Evolutionary conservation across 176 grass and related monocot genomes (phyloP).

Genomic region (Bromus sterilis): DNA sequence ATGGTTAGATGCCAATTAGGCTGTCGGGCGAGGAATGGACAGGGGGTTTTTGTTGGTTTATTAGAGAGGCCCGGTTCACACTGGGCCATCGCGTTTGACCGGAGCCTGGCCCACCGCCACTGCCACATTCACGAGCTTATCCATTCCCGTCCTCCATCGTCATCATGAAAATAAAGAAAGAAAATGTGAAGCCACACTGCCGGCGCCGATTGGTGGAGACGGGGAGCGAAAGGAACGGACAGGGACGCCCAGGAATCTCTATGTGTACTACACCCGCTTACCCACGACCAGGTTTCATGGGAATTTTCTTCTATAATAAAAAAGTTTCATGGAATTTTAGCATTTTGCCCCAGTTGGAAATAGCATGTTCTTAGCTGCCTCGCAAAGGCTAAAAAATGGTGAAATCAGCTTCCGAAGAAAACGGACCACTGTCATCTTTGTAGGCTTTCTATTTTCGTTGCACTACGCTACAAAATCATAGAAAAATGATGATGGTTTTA

Average conservation of each 20-base stretch:
- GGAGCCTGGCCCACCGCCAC: neutral
- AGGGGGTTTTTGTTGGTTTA: neutral
- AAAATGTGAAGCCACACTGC: neutral
- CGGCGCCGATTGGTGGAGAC: neutral
- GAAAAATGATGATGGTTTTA: too few relatives aligned
- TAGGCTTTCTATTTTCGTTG: too few relatives aligned
- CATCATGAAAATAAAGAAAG: neutral
- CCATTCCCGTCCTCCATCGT: neutral
- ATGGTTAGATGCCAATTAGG: neutral
- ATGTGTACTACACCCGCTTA: too few relatives aligned
- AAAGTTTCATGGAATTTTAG: too few relatives aligned
- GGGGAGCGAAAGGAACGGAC: neutral
- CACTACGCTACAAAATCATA: too few relatives aligned
- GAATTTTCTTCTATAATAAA: too few relatives aligned
- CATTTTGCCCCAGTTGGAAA: too few relatives aligned
- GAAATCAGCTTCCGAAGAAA: too few relatives aligned
- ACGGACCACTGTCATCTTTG: too few relatives aligned
- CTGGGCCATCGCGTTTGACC: constrained; percentile 9
- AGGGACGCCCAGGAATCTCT: neutral
- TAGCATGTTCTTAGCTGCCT: too few relatives aligned
- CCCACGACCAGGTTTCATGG: too few relatives aligned
- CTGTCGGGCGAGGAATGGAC: neutral
- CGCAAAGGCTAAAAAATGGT: too few relatives aligned
- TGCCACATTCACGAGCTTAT: constrained; percentile 1
- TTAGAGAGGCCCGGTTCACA: neutral